Base-by-base conservation (phyloP, 495 filamentous ascomycete species). In the Antarctomyces pellizariae region DNA sequence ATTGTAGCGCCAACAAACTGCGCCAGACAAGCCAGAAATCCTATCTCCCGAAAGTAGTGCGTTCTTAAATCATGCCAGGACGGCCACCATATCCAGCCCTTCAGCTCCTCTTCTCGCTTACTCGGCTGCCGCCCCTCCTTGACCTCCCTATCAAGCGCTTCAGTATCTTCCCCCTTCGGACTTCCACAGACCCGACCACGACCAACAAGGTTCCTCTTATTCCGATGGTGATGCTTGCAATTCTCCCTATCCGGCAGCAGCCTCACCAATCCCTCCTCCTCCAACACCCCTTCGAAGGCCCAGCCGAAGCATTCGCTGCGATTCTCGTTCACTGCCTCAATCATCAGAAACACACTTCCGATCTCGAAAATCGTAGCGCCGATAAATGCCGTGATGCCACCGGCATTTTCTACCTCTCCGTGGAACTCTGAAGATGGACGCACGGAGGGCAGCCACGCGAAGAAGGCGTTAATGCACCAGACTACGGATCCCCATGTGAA, bases 351-450 rank as follows among this genome's bases (percentile, higher is more conserved):
- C 0, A 77, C 43, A 31, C 60, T 65, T 0, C 71, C 71, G 10
- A 75, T 30, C 37, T 72, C 67, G 40, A 78, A 76, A 3, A 77
- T 46, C 0, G 67, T 72, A 1, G 66, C 65, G n/a, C 73, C 72
- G 14, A 76, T 55, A 33, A 75, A 70, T 3, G 63, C 71, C 0
- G 62, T 68, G 5, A 72, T 54, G 7, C 73, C 73, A 3, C 67
- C 64, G 4, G 54, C 69, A 21, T 41, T 26, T 1, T 47, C 22
- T 0, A 41, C 37, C 42, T 76, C 72, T 13, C 50, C 49, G 1
- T 41, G 16, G 36, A 78, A 77, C 31, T 58, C 54, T 6, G 56
- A 59, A 1, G 28, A 35, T 0, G 68, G 67, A 18, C 54, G 50
- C 9, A 46, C 49, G 0, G 68, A 45, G 1, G 74, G 74, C 3